Base-by-base conservation (phyloP, 345 rosid species). In the Clausena lansium region DNA sequence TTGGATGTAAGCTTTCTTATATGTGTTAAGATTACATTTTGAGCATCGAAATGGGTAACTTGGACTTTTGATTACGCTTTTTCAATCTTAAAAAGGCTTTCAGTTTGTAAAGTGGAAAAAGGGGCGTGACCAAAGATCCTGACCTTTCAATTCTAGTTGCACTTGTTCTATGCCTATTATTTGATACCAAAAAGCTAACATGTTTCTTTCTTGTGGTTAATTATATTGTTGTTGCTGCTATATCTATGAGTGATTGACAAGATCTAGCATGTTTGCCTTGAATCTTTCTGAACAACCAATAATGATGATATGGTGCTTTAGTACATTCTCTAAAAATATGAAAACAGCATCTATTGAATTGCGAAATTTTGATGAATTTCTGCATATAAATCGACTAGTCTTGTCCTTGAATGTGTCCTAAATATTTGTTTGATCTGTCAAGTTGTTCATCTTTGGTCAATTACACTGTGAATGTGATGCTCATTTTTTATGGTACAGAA, bases 1-100 rank as follows among this genome's bases (percentile, higher is more conserved):
- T 32, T 87, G 74, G 92, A 89, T 64, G 97, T 92, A 85, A 82
- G 89, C 30, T 81, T 67, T 79, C 72, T 27, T 19, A 32, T 61
- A 17, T 55, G 54, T 28, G 27, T 79, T 60, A 20, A 45, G n/a
- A 17, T 11, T 9, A 9, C 35, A 66, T 50, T 38, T 72, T 28
- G 19, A 9, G 76, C 11, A 3, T 55, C 55, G 66, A 22, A 61
- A 50, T 72, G 27, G 32, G n/a, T 77, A 50, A 73, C 60, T 66
- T 66, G 38, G 45, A 28, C 27, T 27, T 9, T 57, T 47, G 24
- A 62, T 62, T 27, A 73, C 69, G 41, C 28, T 9, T 57, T 50
- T 55, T 25, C 73, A 63, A 58, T 71, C 25, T 32, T 41, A 38
- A 28, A 32, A 55, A 10, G 27, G 52, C 25, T 55, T 73, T 67